Base-by-base conservation (phyloP, 352 stramenopile species). In the Pythium brassicae region DNA sequence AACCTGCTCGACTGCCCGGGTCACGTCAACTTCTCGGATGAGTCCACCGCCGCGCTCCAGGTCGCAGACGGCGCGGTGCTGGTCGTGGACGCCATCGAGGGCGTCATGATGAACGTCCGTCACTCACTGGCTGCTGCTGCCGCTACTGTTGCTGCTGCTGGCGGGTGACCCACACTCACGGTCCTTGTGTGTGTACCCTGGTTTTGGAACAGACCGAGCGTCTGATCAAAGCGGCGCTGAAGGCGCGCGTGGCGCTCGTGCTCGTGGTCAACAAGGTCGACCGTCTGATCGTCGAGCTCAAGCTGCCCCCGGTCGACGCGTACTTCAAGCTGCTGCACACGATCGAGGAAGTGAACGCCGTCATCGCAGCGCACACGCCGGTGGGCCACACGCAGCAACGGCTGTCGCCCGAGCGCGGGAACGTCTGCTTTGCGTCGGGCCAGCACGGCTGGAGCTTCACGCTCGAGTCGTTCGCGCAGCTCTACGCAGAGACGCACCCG, bases 251-350 rank as follows among this genome's bases (percentile, higher is more conserved):
- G 22, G 69, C 87, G 17, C 68, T 99, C 2, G 72, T 90, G 12
- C 75, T 99, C 20, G 82, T 94, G 32, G 64, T 99, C 40, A 99
- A 98, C 72, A 99, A 99, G 72, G 84, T 99, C 42, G 97, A 99
- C 73, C 94, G 97, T 0, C 72, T 99, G 17, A 98, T 99, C 63
- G 87, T 99, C 25, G 98, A 99, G 68, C 81, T 99, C 40, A 99
- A 99, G 71, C 66, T 99, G 11, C 96, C 97, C 7, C 97, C 97
- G 0, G 75, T 82, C 8, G 98, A 99, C 73, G 93, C 96, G 42
- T 99, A 99, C 75, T 98, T 96, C 67, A 99, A 99, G 73, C 67
- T 99, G 32, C 66, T 95, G 32, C 83, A 99, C 71, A 95, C 96
- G 35, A 96, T 99, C 46, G 97, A 99, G 65, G 88, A 97, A 53